Percentiles rank a stretch among this genome's conserved stretches.
Conservation (phyloP, 768 basidiomycete genomes). For the Phylloporus rhodoxanthus region DNA sequence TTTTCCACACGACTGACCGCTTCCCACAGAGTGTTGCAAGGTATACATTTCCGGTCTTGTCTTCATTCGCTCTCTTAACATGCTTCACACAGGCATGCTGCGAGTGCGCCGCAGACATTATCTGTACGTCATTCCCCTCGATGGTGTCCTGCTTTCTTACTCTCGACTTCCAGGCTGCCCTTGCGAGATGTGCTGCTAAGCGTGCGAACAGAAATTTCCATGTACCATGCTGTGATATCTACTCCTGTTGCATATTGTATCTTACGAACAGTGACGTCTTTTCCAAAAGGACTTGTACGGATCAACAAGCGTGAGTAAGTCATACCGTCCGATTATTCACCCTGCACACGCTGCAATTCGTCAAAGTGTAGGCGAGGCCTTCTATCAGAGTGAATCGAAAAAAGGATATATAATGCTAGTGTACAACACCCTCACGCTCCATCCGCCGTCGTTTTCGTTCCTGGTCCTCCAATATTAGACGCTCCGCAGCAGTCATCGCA, state of each 20-base stretch:
- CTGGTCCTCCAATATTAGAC: slow-evolving; percentile 84
- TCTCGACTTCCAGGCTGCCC: slow-evolving; percentile 52
- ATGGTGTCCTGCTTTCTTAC: slow-evolving; percentile 1
- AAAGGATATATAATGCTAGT: slow-evolving; percentile 9
- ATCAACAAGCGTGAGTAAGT: no score
- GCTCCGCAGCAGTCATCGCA: slow-evolving; percentile 76
- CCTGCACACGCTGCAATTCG: neutral
- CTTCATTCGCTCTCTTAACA: neutral
- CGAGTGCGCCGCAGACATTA: slow-evolving; percentile 63
- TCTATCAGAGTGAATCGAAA: neutral
- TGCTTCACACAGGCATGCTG: slow-evolving; percentile 50
- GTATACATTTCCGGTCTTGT: slow-evolving; percentile 27
- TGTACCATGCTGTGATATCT: slow-evolving; percentile 10
- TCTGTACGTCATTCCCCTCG: slow-evolving; percentile 44
- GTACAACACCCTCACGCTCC: slow-evolving; percentile 41
- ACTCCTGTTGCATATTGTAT: slow-evolving; percentile 10
- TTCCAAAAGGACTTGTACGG: neutral
- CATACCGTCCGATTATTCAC: no score
- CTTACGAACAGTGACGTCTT: neutral
- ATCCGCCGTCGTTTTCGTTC: slow-evolving; percentile 79
- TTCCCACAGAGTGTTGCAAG: slow-evolving; percentile 59
- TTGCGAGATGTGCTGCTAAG: slow-evolving; percentile 71
- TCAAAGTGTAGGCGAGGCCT: neutral
- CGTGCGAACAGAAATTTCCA: neutral
- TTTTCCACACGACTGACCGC: neutral